These are phyloP conservation scores for Backusella circina DNA, from an alignment of 192 early-diverging fungal genomes.

Conservation along the genomic window DNA sequence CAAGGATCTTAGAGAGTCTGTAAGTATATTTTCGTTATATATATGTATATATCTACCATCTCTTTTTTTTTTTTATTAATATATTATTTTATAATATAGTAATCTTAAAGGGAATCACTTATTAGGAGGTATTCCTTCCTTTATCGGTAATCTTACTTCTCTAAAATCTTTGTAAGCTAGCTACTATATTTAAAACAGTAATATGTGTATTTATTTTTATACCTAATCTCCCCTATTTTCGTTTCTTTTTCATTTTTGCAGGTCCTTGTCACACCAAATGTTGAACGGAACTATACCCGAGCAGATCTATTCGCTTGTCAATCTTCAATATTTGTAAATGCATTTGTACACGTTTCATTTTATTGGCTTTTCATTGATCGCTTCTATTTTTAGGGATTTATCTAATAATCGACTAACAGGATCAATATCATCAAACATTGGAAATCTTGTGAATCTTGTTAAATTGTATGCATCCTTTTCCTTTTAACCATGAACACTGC, in stretches of 20 bases:
- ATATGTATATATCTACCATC: not conserved
- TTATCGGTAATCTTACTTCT: conserved; percentile 14
- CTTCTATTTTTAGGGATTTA: conserved; percentile 24
- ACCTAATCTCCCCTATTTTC: not conserved
- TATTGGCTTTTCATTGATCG: not conserved
- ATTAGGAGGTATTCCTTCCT: conserved; percentile 11
- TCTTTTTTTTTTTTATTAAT: conserved; percentile 14
- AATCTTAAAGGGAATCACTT: conserved; percentile 13
- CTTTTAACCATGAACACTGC: not conserved
- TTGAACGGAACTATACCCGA: conserved; percentile 29
- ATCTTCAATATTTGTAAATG: conserved; percentile 30
- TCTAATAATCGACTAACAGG: conserved; percentile 35
- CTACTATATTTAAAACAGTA: not conserved
- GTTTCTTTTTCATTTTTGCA: not conserved
- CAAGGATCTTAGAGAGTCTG: not conserved
- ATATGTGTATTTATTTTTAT: not conserved
- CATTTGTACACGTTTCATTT: not conserved
- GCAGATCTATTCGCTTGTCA: conserved; percentile 12
- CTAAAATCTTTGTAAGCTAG: conserved; percentile 14
- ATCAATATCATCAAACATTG: conserved; percentile 16
- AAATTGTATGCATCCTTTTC: conserved; percentile 22
- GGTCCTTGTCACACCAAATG: conserved; percentile 11
- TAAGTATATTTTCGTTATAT: not conserved
- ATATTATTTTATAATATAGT: not conserved
- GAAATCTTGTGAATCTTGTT: conserved; percentile 26